A percentile compares a stretch with the other conserved stretches of the same genome.
phyloP scores from a whole-genome alignment of 2,329 filamentous ascomycete species.

The Simplicillium sp. region DNA sequence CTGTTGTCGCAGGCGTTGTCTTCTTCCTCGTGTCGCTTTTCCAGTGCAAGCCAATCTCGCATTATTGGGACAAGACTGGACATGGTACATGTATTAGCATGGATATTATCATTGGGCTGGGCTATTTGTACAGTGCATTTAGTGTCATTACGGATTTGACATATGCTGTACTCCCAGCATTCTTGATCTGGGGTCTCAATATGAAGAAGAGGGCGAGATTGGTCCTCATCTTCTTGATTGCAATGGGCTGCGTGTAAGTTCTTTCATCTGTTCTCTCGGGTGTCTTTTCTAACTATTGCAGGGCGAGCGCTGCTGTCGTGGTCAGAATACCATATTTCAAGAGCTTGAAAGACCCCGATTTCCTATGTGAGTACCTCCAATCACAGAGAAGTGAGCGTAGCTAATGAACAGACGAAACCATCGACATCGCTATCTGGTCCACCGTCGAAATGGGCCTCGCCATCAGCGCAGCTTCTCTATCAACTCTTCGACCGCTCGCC shows the following conservation, averaged over 20 bases:
- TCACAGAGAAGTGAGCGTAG: not conserved
- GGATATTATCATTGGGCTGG: constrained; percentile 38
- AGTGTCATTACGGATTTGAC: constrained; percentile 41
- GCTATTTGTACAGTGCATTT: constrained; percentile 40
- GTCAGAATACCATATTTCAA: constrained; percentile 29
- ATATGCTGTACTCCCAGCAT: constrained; percentile 41
- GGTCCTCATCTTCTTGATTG: constrained; percentile 41
- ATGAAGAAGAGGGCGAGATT: constrained; percentile 43
- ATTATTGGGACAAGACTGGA: constrained; percentile 27
- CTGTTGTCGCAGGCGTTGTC: constrained; percentile 23
- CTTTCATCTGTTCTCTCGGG: too few relatives aligned
- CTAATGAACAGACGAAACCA: constrained; percentile 19
- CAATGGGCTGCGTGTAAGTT: constrained; percentile 43
- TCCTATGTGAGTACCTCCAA: constrained; percentile 25
- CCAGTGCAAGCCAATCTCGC: constrained; percentile 28
- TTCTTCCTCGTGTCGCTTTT: constrained; percentile 32
- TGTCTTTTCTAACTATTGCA: constrained; percentile 12
- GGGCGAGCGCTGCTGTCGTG: constrained; percentile 33
- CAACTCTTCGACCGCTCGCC: constrained; percentile 35
- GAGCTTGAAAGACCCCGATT: constrained; percentile 28
- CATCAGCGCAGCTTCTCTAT: constrained; percentile 36
- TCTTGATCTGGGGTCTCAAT: constrained; percentile 44
- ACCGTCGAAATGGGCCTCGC: constrained; percentile 36
- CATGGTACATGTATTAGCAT: constrained; percentile 25
- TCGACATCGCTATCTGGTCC: constrained; percentile 38